These are phyloP conservation scores for Discostella pseudostelligera DNA, from an alignment of 108 stramenopile species.

Conservation along the genomic window DNA sequence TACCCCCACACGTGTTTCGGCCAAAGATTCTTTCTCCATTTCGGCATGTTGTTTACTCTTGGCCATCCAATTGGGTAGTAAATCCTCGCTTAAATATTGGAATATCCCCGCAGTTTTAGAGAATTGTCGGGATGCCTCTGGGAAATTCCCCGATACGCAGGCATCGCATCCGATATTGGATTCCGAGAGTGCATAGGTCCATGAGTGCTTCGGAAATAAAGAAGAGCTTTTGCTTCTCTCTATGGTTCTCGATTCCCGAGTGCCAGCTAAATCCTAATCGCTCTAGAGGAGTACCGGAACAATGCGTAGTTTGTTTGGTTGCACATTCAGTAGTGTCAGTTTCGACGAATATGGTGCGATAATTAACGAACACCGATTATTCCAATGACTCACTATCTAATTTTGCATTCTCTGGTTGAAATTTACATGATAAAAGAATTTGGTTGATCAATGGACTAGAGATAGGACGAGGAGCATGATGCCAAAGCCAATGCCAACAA, in stretches of 20 bases:
- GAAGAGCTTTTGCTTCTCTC: constrained; percentile 31
- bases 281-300: constrained; percentile 20
- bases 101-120: constrained; percentile 78
- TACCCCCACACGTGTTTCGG: constrained; percentile 64
- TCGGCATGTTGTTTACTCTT: constrained; percentile 62
- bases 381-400: constrained; percentile 61
- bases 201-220: constrained; percentile 86
- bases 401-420: constrained; percentile 77
- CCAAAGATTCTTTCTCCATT: constrained; percentile 59
- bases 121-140: constrained; percentile 67
- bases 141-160: constrained; percentile 75
- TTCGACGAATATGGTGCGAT: neutral
- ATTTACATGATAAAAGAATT: constrained; percentile 80
- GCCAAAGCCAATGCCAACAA: neutral
- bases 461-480: neutral
- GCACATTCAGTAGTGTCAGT: constrained; percentile 8
- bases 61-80: constrained; percentile 83
- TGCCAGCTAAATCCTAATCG: constrained; percentile 72
- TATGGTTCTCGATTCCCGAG: constrained; percentile 72
- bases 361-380: no score
- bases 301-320: constrained; percentile 4
- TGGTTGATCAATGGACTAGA: constrained; percentile 66
- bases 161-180: constrained; percentile 74
- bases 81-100: constrained; percentile 60
- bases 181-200: constrained; percentile 72